Conservation (phyloP, 2,329 filamentous ascomycete genomes). For the Trichoderma koningii region DNA sequence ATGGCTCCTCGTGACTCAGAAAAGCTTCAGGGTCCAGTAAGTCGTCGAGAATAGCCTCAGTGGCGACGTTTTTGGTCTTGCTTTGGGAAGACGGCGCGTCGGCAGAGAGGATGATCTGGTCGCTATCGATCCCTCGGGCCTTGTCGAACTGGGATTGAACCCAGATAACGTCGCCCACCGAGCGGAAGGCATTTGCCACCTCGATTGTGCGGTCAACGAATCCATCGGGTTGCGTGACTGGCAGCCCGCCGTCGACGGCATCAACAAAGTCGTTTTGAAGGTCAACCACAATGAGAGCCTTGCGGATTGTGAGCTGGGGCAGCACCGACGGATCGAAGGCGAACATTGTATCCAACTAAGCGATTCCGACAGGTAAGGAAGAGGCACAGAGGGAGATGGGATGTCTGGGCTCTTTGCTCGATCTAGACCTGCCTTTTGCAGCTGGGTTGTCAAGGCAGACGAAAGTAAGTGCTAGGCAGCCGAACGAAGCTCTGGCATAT, state of each 20-base stretch:
- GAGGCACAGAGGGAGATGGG: not conserved
- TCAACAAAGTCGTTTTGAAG: constrained; percentile 88
- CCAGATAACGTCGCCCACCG: constrained; percentile 76
- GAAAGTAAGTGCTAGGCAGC: not conserved
- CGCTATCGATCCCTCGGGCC: constrained; percentile 59
- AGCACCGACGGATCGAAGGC: constrained; percentile 58
- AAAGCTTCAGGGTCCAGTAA: constrained; percentile 48
- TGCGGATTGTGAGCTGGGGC: constrained; percentile 59
- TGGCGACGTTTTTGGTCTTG: constrained; percentile 23
- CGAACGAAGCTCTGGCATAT: not conserved
- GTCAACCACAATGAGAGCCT: constrained; percentile 79
- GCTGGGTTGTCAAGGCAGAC: not conserved
- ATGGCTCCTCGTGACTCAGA: constrained; percentile 45
- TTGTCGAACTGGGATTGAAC: constrained; percentile 72
- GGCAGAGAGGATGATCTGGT: constrained; percentile 52
- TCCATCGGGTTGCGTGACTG: constrained; percentile 62
- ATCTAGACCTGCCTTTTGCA: not conserved
- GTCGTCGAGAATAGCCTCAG: constrained; percentile 10
- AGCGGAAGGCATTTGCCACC: constrained; percentile 73
- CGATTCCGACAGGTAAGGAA: not conserved
- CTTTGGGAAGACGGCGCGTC: constrained; percentile 30
- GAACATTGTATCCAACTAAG: constrained; percentile 47
- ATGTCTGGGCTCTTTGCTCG: not conserved
- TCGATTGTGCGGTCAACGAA: constrained; percentile 68
- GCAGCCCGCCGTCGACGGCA: constrained; percentile 62